Evolutionary conservation across 768 basidiomycete species (phyloP).

Genomic region (Pleurotus citrinopileatus): DNA sequence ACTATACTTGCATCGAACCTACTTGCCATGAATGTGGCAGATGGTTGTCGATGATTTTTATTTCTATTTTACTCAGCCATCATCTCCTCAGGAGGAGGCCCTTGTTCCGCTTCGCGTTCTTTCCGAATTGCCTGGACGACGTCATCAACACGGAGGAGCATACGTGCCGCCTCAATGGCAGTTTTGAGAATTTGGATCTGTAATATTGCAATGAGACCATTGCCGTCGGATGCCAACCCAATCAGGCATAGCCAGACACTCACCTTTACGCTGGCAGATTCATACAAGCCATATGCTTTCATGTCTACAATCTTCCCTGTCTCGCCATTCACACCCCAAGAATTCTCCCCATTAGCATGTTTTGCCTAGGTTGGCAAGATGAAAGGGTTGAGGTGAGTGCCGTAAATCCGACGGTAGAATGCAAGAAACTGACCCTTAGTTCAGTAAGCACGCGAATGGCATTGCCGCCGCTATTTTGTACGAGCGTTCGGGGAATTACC

Average conservation of each 20-base stretch:
- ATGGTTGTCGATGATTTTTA: no score
- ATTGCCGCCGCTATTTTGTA: slow-evolving; percentile 95
- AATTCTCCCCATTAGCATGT: slow-evolving; percentile 86
- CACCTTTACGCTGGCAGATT: slow-evolving; percentile 95
- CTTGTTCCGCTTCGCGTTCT: slow-evolving; percentile 56
- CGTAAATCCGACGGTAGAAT: slow-evolving; percentile 4
- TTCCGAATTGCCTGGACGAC: slow-evolving; percentile 88
- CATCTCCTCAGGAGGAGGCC: slow-evolving; percentile 59
- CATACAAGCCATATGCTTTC: slow-evolving; percentile 91
- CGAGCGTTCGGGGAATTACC: slow-evolving; percentile 91
- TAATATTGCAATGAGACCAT: not conserved
- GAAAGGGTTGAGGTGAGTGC: not conserved
- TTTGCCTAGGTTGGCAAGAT: slow-evolving; percentile 67
- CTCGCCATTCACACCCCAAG: slow-evolving; percentile 95
- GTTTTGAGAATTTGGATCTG: slow-evolving; percentile 96
- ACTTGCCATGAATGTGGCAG: no score
- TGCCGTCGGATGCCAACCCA: not conserved
- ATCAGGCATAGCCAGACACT: not conserved
- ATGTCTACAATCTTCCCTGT: slow-evolving; percentile 96
- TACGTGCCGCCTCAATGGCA: slow-evolving; percentile 92
- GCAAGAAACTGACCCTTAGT: slow-evolving; percentile 65
- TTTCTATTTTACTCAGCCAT: slow-evolving; percentile 27
- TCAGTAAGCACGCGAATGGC: slow-evolving; percentile 92
- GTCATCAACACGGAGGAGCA: slow-evolving; percentile 91
- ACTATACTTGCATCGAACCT: no score